phyloP scores from a whole-genome alignment of 208 protist genomes.

The Trypanosoma grayi region DNA sequence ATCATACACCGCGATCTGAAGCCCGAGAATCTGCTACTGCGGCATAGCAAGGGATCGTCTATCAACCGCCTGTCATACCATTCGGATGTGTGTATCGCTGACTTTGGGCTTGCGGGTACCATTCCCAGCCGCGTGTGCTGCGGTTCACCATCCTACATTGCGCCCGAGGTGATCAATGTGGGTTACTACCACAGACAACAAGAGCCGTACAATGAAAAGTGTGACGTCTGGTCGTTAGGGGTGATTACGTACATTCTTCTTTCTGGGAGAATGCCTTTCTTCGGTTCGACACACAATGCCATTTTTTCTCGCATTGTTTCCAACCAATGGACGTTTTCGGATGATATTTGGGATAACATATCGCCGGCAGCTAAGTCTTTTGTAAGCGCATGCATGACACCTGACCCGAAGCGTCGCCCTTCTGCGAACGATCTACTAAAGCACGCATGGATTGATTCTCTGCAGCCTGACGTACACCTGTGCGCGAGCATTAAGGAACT shows the following conservation, averaged over 20 bases:
- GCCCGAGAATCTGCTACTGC: too few species aligned
- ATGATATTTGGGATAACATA: slow-evolving; percentile 28
- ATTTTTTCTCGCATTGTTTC: slow-evolving; percentile 67
- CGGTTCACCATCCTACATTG: slow-evolving; percentile 82
- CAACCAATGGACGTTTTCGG: slow-evolving; percentile 70
- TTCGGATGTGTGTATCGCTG: slow-evolving; percentile 97
- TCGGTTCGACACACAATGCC: slow-evolving; percentile 47
- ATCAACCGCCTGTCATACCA: too few species aligned
- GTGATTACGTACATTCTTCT: slow-evolving; percentile 83
- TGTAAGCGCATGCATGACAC: slow-evolving; percentile 45
- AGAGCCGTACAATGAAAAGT: slow-evolving; percentile 83
- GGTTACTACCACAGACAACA: slow-evolving; percentile 41
- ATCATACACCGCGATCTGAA: too few species aligned
- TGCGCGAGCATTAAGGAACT: too few species aligned
- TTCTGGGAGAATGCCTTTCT: slow-evolving; percentile 80
- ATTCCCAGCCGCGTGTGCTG: slow-evolving; percentile 56
- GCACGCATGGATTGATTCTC: slow-evolving; percentile 73
- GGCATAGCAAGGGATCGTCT: too few species aligned
- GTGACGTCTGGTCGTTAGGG: slow-evolving; percentile 89
- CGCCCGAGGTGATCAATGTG: slow-evolving; percentile 80
- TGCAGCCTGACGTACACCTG: too few species aligned
- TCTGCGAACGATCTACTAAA: slow-evolving; percentile 59
- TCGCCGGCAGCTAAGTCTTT: slow-evolving; percentile 49
- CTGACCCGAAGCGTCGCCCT: slow-evolving; percentile 57
- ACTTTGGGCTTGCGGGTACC: slow-evolving; percentile 95